These are phyloP conservation scores for Papiliotrema laurentii DNA, from an alignment of 1,284 basidiomycete genomes.

Conservation along the genomic window DNA sequence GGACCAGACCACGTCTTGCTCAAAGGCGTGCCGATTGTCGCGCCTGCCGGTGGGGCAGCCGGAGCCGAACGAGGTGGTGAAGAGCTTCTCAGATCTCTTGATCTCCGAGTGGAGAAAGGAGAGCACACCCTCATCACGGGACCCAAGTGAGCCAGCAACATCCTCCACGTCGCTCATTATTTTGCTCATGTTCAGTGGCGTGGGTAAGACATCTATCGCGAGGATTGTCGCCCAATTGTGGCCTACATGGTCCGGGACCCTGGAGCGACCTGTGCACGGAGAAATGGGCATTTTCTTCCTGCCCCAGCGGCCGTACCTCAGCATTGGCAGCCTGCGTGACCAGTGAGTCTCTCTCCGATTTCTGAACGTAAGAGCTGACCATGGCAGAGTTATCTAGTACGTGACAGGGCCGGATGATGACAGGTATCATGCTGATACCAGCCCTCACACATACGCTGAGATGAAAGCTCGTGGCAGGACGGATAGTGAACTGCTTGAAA, in stretches of 20 bases:
- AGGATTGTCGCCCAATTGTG: constrained; percentile 86
- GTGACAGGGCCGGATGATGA: constrained; percentile 1
- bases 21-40: constrained; percentile 68
- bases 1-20: constrained; percentile 55
- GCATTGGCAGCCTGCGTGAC: constrained; percentile 77
- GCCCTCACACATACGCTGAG: constrained; percentile 76
- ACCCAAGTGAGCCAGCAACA: constrained; percentile 52
- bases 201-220: constrained; percentile 91
- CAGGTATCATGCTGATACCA: constrained; percentile 47
- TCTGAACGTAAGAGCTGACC: constrained; percentile 6
- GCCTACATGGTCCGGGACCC: constrained; percentile 54
- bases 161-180: constrained; percentile 1
- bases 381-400: constrained; percentile 45
- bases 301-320: constrained; percentile 89
- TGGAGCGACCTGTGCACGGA: constrained; percentile 50
- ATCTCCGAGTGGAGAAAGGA: constrained; percentile 64
- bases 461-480: constrained; percentile 63
- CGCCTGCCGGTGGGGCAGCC: constrained; percentile 56
- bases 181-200: constrained; percentile 57
- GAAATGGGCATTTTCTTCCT: constrained; percentile 71
- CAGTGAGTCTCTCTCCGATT: constrained; percentile 56
- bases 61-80: constrained; percentile 54
- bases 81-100: constrained; percentile 69
- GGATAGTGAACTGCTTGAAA: constrained; percentile 65
- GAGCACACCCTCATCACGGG: constrained; percentile 94